Base-by-base conservation (phyloP, 164 flowering plant species). In the Hamamelis virginiana region DNA sequence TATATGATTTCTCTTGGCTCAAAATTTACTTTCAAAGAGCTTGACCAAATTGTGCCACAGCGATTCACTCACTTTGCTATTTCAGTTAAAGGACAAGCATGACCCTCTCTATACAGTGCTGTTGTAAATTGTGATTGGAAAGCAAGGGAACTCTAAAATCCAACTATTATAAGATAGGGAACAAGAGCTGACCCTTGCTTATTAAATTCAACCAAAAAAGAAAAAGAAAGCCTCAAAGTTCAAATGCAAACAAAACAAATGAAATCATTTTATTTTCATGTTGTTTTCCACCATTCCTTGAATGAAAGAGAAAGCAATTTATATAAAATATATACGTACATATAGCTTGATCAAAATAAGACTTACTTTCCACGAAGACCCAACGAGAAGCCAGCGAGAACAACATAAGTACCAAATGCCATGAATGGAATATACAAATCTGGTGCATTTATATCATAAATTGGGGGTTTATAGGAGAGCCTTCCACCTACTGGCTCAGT, bases 401-500 rank as follows among this genome's bases (percentile, higher is more conserved):
- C 74, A 27, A 83, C 81, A 50, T 80, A 84, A 65, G 83, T 77
- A 44, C 83, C 83, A 73, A 84, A 84, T 21, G 87, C 87, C 87
- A 84, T 81, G 62, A 81, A 76, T 25, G 87, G 87, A 52, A 84
- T 81, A 73, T 84, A 84, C 59, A 84, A 68, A 48, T 84, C 87
- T 15, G 87, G 87, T 15, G 83, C 85, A 81, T 81, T 84, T 70
- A 84, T 84, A 58, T 84, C 87, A 78, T 77, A 80, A 10, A 84
- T 70, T 62, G 87, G 85, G 14, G 85, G 87, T 58, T 78, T 81
- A 60, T 84, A 84, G 5, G 85, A 81, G 0, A 84, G 80, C 48
- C 85, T 80, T 56, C 87, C 87, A 1, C 85, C 85, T 0, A 84
- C 85, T 51, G 85, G 87, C 68, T 84, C 85, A 47, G 85, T 74